Base-by-base conservation (phyloP, 345 rosid genomes). In the Punica granatum region DNA sequence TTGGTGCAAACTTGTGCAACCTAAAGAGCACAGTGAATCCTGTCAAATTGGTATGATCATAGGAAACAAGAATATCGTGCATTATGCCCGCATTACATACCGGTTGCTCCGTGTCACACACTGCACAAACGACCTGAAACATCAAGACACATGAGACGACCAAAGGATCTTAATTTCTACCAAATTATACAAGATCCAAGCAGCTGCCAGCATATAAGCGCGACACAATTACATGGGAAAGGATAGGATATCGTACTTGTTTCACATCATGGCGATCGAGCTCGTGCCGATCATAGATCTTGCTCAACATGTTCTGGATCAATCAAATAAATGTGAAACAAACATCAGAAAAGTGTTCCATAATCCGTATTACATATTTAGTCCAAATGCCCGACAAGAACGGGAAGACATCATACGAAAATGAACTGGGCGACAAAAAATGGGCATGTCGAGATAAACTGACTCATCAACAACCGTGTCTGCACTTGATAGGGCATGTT, bases 41-140 rank as follows among this genome's bases (percentile, higher is more conserved):
- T 14, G 23, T 61, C 26, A 33, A n/a, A 68, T 48, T 13, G 48
- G 51, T 31, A 70, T 36, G 10, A 23, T 41, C 51, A 53, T 19
- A 5, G 62, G 31, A 67, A 60, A 7, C 4, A 46, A 31, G 43
- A 63, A 68, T 21, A 33, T 44, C 59, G 66, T 33, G 34, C 34
- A n/a, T 33, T 64, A 7, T 59, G 34, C 8, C 66, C 30, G 73
- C 64, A 73, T 53, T 51, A 67, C 76, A 65, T 82, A 93, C 99
- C 85, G 85, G 92, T 81, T 91, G 99, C 78, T 94, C 99, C 28
- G 97, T 91, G 81, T 94, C 96, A 67, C 99, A 94, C 51, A 94
- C 96, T 58, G 80, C 79, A 74, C 99, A 94, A 68, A 94, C 83
- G 60, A 91, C 96, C 99, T 94, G 86, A 41, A 23, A 41, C 15